Evolutionary conservation across 176 grass and related monocot genomes (phyloP).

Genomic region (Carex kokanica): DNA sequence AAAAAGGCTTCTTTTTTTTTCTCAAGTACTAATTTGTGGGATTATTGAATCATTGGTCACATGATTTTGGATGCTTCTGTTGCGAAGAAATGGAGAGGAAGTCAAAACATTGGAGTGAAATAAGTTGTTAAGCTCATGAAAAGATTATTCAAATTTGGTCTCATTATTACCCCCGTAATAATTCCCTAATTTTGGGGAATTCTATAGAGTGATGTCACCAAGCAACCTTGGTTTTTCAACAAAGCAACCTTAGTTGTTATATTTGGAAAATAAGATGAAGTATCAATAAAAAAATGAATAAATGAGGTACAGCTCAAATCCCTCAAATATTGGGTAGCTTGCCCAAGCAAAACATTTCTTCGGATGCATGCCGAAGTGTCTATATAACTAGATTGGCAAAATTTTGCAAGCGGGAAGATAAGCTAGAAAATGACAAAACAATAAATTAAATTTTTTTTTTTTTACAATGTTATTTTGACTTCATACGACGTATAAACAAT

Average conservation of each 20-base stretch:
- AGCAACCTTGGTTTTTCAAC: slow-evolving; percentile 3
- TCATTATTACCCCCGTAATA: slow-evolving; percentile 9
- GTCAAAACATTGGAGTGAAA: background rate
- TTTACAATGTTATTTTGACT: no score
- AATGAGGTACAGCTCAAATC: slow-evolving; percentile 14
- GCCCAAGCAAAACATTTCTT: background rate
- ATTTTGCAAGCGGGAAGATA: no score
- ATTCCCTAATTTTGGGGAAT: slow-evolving; percentile 28
- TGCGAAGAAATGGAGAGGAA: slow-evolving; percentile 18
- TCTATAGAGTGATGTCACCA: slow-evolving; percentile 16
- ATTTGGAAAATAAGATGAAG: slow-evolving; percentile 8
- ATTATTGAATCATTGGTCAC: background rate
- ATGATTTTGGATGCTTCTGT: background rate
- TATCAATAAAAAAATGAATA: background rate
- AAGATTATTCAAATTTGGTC: background rate
- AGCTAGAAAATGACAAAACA: background rate
- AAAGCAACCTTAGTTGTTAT: slow-evolving; percentile 16
- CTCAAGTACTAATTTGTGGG: background rate
- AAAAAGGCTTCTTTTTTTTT: background rate
- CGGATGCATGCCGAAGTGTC: background rate
- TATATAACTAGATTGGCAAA: no score
- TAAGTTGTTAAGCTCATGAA: slow-evolving; percentile 3
- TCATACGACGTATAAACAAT: no score
- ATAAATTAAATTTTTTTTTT: background rate
- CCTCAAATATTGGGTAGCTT: slow-evolving; percentile 5